A percentile compares a stretch with the other conserved stretches of the same genome.
Evolutionary conservation across 2,329 filamentous ascomycete species (phyloP).

Genomic region (Fusarium solani-melongenae): DNA sequence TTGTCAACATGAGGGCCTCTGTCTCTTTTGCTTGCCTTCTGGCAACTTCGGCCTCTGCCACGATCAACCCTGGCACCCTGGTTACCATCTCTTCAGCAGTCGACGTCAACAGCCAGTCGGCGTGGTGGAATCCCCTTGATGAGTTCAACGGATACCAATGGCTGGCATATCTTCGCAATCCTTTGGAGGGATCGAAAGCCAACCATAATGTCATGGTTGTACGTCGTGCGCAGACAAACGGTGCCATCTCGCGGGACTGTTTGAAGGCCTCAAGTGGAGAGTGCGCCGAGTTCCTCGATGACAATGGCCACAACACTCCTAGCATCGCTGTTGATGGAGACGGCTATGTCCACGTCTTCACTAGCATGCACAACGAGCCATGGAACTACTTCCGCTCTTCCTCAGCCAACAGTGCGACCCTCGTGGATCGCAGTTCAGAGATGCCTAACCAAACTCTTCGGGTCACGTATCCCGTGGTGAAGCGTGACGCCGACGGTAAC

Average conservation of each 20-base stretch:
- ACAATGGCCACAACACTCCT: slow-evolving; percentile 39
- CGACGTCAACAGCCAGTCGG: slow-evolving; percentile 38
- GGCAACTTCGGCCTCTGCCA: slow-evolving; percentile 13
- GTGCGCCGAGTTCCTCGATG: slow-evolving; percentile 38
- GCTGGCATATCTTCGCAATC: slow-evolving; percentile 40
- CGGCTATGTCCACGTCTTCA: slow-evolving; percentile 43
- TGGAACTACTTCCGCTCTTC: slow-evolving; percentile 42
- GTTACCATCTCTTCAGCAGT: slow-evolving; percentile 31
- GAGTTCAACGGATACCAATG: slow-evolving; percentile 39
- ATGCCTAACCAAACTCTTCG: slow-evolving; percentile 35
- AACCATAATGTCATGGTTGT: slow-evolving; percentile 44
- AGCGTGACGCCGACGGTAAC: slow-evolving; percentile 9
- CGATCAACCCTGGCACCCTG: slow-evolving; percentile 20
- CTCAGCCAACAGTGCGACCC: slow-evolving; percentile 32
- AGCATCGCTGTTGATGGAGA: slow-evolving; percentile 38
- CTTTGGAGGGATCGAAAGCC: slow-evolving; percentile 26
- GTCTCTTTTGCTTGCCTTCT: slow-evolving; percentile 9
- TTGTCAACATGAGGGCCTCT: slow-evolving; percentile 1
- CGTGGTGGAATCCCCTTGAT: slow-evolving; percentile 42
- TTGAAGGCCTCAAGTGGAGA: slow-evolving; percentile 27
- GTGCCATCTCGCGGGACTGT: slow-evolving; percentile 37
- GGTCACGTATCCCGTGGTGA: slow-evolving; percentile 26
- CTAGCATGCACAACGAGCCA: slow-evolving; percentile 43
- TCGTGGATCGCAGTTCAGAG: slow-evolving; percentile 31
- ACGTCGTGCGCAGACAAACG: slow-evolving; percentile 27